Percentiles rank a stretch among this genome's conserved stretches.
Evolutionary conservation across 495 filamentous ascomycete genomes (phyloP).

Genomic region (Chlorociboria aeruginascens): DNA sequence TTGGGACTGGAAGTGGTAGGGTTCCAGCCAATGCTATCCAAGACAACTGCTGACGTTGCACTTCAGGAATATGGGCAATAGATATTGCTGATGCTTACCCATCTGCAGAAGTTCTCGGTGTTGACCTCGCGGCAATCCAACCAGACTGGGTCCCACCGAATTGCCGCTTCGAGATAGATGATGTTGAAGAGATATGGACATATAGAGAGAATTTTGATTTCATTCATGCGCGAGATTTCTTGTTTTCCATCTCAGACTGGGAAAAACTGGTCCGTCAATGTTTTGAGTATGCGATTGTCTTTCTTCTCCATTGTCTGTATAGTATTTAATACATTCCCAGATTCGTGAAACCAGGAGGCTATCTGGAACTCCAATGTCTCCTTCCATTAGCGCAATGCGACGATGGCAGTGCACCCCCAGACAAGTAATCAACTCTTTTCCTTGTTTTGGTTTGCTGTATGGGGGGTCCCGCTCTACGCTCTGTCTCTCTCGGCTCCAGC

Average conservation of each 20-base stretch:
- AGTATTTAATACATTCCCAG: background rate
- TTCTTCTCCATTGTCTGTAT: background rate
- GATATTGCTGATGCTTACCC: slow-evolving; percentile 15
- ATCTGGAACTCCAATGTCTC: slow-evolving; percentile 7
- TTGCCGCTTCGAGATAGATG: slow-evolving; percentile 26
- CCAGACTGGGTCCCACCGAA: slow-evolving; percentile 21
- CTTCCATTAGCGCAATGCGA: slow-evolving; percentile 7
- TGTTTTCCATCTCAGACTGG: slow-evolving; percentile 13
- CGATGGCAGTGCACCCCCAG: slow-evolving; percentile 4
- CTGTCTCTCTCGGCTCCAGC: no score
- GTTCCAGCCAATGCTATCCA: slow-evolving; percentile 2
- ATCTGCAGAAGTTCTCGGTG: slow-evolving; percentile 11
- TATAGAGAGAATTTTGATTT: slow-evolving; percentile 21
- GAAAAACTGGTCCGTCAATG: slow-evolving; percentile 9
- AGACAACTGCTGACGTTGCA: background rate
- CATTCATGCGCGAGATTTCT: slow-evolving; percentile 18
- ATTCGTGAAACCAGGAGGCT: slow-evolving; percentile 13
- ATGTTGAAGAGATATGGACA: slow-evolving; percentile 24
- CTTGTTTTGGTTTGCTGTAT: no score
- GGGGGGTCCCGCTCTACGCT: no score
- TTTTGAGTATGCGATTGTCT: slow-evolving; percentile 4
- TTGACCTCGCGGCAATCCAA: slow-evolving; percentile 15
- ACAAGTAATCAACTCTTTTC: no score
- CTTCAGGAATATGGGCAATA: slow-evolving; percentile 16
- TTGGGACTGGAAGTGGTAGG: slow-evolving; percentile 47